phyloP scores from a whole-genome alignment of 176 grass and related monocot genomes.

The Luzula sylvatica region DNA sequence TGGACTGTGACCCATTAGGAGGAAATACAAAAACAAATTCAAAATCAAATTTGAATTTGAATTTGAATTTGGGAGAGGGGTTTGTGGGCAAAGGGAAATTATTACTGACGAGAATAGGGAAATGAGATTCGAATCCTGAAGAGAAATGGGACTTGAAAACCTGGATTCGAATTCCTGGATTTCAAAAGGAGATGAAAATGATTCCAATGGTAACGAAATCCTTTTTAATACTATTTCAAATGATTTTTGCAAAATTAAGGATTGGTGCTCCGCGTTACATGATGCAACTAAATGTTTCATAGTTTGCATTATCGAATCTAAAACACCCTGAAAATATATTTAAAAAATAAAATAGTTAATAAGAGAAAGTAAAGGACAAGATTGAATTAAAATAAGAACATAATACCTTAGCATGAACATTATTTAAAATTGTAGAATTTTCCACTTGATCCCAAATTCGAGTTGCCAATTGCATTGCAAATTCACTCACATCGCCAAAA shows the following conservation, averaged over 20 bases:
- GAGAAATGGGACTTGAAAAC: conserved; percentile 21
- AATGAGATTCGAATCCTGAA: conserved; percentile 43
- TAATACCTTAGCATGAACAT: conserved; percentile 31
- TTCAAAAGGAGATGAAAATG: conserved; percentile 18
- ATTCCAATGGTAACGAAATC: conserved; percentile 30
- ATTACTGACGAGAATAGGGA: conserved; percentile 70
- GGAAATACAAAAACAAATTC: conserved; percentile 47
- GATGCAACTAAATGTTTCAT: conserved; percentile 70
- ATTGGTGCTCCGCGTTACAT: conserved; percentile 62
- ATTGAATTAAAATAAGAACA: background rate
- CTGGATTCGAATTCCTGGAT: conserved; percentile 27
- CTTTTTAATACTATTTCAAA: conserved; percentile 33
- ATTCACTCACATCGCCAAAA: conserved; percentile 37
- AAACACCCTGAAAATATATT: conserved; percentile 50
- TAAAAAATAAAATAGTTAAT: background rate
- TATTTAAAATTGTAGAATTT: conserved; percentile 29
- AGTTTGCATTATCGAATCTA: conserved; percentile 50
- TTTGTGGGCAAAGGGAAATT: conserved; percentile 56
- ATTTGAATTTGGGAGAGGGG: conserved; percentile 32
- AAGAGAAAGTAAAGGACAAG: background rate
- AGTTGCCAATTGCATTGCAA: conserved; percentile 48
- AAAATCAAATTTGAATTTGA: conserved; percentile 37
- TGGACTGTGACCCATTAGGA: conserved; percentile 59
- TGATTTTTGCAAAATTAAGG: conserved; percentile 72
- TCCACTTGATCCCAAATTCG: conserved; percentile 55